Evolutionary conservation across 164 flowering plant species (phyloP), one percentile per base, ranked within the genome.

Genomic region (Chimonanthus praecox): DNA sequence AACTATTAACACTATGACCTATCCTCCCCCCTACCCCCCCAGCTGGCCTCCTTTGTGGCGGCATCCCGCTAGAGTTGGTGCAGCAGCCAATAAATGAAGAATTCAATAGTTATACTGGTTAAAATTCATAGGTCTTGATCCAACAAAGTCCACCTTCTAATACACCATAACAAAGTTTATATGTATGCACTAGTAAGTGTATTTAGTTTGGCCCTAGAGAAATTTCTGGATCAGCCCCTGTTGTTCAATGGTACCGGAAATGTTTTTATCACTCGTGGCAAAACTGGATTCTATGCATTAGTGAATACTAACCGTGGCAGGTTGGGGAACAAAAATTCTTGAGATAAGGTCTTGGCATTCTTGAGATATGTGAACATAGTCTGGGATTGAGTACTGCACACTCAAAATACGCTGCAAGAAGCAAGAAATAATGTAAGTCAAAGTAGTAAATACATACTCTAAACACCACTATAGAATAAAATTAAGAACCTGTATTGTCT

Each of bases 311-410:
- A 93, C 97, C 92, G 78, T 86, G 21, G 89, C 85, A 58, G 98
- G 94, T 66, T 90, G 87, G 70, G 84, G 89, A 4, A 87, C 98
- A 80, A 93, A 93, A 68, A 93, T 91, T 82, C 97, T 88, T n/a
- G 93, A 88, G 74, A 93, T 90, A 63, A 93, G 83, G 81, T 88
- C 90, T 48, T 78, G 88, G 78, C 98, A 91, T 77, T 91, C 98
- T 0, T 86, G 86, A 78, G 97, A 90, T 51, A 93, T 86, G 72
- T 90, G 92, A 72, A 92, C 90, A 73, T 84, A 84, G 66, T 89
- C 93, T 46, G 98, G 98, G 78, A 93, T 89, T 10, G 98, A 85
- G 74, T 93, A 93, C 79, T 90, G 94, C 47, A 93, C 94, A 67
- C 82, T 88, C 76, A 89, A 76, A 70, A 93, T 91, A 68, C 98